Percentiles rank a stretch among this genome's conserved stretches.
These are phyloP conservation scores for Incumbomyces delicatus DNA, from an alignment of 2,329 filamentous ascomycete genomes.

Conservation along the genomic window DNA sequence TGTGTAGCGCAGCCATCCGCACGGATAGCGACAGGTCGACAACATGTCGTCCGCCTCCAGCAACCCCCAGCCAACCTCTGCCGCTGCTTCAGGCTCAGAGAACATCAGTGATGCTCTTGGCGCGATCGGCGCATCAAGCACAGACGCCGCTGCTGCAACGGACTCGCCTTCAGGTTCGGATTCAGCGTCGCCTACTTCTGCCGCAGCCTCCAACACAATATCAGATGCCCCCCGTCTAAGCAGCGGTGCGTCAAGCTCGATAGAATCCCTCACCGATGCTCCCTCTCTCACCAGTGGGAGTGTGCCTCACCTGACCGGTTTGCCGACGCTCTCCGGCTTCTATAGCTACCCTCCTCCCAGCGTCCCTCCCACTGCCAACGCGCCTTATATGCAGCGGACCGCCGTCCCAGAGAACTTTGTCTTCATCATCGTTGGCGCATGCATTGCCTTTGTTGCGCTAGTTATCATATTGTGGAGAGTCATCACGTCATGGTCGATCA, in stretches of 20 bases:
- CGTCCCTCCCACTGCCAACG: slow-evolving; percentile 72
- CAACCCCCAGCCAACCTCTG: slow-evolving; percentile 1
- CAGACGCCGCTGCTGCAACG: slow-evolving; percentile 4
- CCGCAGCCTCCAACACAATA: background rate
- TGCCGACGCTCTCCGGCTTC: slow-evolving; percentile 48
- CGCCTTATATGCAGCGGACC: slow-evolving; percentile 86
- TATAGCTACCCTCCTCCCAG: slow-evolving; percentile 60
- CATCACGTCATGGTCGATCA: slow-evolving; percentile 80
- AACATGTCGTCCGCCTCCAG: background rate
- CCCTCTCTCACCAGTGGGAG: slow-evolving; percentile 1
- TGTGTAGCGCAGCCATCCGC: background rate
- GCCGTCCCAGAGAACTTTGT: slow-evolving; percentile 82
- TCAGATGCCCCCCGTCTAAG: background rate
- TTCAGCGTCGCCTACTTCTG: slow-evolving; percentile 2
- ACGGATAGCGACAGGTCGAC: slow-evolving; percentile 3
- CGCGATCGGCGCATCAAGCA: background rate
- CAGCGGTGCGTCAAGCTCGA: slow-evolving; percentile 1
- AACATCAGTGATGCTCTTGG: slow-evolving; percentile 7
- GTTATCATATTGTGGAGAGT: slow-evolving; percentile 81
- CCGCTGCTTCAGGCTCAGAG: background rate
- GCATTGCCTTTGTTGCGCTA: slow-evolving; percentile 71
- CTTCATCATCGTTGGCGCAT: slow-evolving; percentile 87
- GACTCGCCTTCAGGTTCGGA: slow-evolving; percentile 16
- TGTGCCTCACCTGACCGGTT: slow-evolving; percentile 12
- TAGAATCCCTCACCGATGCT: background rate